Percentiles rank a stretch among this genome's conserved stretches.
Evolutionary conservation across 2,329 filamentous ascomycete species (phyloP).

Genomic region (Ophiosphaerella narmari): DNA sequence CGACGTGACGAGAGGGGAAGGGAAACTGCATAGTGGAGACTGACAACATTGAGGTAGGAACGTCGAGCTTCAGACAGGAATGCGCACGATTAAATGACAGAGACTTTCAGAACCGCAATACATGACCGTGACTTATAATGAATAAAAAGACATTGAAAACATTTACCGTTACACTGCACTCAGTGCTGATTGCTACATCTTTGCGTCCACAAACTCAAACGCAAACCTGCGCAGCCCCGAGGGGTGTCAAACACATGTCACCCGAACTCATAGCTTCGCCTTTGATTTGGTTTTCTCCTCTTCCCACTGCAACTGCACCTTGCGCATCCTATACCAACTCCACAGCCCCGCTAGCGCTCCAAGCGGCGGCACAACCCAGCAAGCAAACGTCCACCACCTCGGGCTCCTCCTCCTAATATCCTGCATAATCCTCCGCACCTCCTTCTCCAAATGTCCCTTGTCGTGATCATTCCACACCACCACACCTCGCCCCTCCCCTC

Average conservation of each 20-base stretch:
- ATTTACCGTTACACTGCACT: constrained; percentile 13
- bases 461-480: constrained; percentile 91
- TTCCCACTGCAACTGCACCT: constrained; percentile 73
- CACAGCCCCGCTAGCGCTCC: constrained; percentile 70
- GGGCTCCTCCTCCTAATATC: constrained; percentile 69
- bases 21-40: constrained; percentile 2
- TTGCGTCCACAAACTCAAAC: constrained; percentile 14
- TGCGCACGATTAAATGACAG: not conserved
- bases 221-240: constrained; percentile 3
- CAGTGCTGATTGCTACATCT: constrained; percentile 15
- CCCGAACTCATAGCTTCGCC: constrained; percentile 57
- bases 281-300: constrained; percentile 60
- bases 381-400: constrained; percentile 80
- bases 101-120: not conserved
- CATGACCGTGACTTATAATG: not conserved
- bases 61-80: not conserved
- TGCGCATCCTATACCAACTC: constrained; percentile 73
- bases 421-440: constrained; percentile 69
- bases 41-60: constrained; percentile 2
- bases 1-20: not conserved
- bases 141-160: not conserved
- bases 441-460: constrained; percentile 68
- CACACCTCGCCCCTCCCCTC: constrained; percentile 67
- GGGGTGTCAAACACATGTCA: not conserved
- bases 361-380: constrained; percentile 72